phyloP scores from a whole-genome alignment of 305 asterid genomes.

The Fraxinus floribunda region DNA sequence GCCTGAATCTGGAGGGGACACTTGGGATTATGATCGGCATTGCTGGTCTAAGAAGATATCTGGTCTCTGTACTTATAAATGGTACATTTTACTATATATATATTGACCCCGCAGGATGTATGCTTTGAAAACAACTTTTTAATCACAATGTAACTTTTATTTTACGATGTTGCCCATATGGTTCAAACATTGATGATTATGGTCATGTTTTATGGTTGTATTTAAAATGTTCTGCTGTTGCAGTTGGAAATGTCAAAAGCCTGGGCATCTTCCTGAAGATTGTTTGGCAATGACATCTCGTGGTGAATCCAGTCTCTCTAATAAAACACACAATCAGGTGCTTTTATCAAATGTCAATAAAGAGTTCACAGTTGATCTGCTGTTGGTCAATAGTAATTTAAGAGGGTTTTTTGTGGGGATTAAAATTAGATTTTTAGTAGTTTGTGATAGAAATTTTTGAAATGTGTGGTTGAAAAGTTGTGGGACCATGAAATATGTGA shows the following conservation, averaged over 20 bases:
- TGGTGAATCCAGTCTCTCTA: slow-evolving; percentile 28
- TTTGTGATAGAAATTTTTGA: no score
- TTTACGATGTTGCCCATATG: not conserved
- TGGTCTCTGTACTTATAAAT: slow-evolving; percentile 70
- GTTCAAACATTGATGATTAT: not conserved
- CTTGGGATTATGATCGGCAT: slow-evolving; percentile 59
- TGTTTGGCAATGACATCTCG: slow-evolving; percentile 56
- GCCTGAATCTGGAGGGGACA: slow-evolving; percentile 65
- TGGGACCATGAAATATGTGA: no score
- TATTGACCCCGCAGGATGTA: not conserved
- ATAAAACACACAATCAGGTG: slow-evolving; percentile 39
- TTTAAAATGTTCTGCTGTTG: slow-evolving; percentile 27
- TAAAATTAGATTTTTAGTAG: no score
- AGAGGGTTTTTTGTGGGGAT: no score
- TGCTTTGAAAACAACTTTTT: not conserved
- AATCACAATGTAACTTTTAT: not conserved
- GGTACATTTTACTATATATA: slow-evolving; percentile 39
- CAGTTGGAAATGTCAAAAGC: slow-evolving; percentile 83
- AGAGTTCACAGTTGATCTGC: not conserved
- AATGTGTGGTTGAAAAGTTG: no score
- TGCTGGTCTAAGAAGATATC: slow-evolving; percentile 69
- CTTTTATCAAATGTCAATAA: not conserved
- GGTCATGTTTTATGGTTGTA: not conserved
- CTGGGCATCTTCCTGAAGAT: slow-evolving; percentile 91
- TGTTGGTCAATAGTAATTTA: not conserved